These are phyloP conservation scores for Monotropa hypopitys DNA, from an alignment of 179 eudicot species.

Conservation along the genomic window DNA sequence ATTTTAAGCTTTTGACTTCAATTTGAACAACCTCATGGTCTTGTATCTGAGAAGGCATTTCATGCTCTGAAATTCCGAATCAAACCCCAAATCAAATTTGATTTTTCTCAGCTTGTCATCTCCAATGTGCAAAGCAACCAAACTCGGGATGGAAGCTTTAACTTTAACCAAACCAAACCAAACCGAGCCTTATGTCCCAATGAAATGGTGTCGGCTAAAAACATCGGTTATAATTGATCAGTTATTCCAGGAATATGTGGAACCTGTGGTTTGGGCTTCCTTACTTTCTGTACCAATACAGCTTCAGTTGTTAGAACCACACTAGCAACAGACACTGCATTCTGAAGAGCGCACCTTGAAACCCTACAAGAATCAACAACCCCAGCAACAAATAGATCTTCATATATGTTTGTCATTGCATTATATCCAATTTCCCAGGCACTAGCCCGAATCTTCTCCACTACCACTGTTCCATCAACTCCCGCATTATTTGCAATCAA, in stretches of 20 bases:
- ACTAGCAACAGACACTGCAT: slow-evolving; percentile 83
- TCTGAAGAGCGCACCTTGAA: slow-evolving; percentile 62
- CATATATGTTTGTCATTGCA: slow-evolving; percentile 62
- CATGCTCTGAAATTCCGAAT: slow-evolving; percentile 1
- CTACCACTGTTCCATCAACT: slow-evolving; percentile 64
- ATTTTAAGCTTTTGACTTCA: background rate
- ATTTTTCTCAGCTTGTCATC: background rate
- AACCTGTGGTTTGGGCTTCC: slow-evolving; percentile 41
- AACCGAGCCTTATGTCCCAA: too few relatives aligned
- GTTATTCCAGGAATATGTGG: slow-evolving; percentile 72
- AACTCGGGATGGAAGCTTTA: background rate
- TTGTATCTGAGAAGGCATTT: background rate
- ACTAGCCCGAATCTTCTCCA: slow-evolving; percentile 39
- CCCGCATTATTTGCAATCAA: slow-evolving; percentile 80
- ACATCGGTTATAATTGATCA: background rate
- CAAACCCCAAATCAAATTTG: background rate
- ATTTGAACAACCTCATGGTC: background rate
- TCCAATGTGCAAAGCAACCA: background rate
- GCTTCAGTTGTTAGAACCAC: slow-evolving; percentile 80
- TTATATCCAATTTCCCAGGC: slow-evolving; percentile 70
- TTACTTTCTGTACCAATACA: slow-evolving; percentile 52
- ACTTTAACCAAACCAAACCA: background rate
- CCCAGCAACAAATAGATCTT: slow-evolving; percentile 65
- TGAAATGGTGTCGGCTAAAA: too few relatives aligned
- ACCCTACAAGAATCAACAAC: slow-evolving; percentile 78